Evolutionary conservation across 257 asterid species (phyloP), one percentile per base, ranked within the genome.

Genomic region (Fraxinus excelsior): DNA sequence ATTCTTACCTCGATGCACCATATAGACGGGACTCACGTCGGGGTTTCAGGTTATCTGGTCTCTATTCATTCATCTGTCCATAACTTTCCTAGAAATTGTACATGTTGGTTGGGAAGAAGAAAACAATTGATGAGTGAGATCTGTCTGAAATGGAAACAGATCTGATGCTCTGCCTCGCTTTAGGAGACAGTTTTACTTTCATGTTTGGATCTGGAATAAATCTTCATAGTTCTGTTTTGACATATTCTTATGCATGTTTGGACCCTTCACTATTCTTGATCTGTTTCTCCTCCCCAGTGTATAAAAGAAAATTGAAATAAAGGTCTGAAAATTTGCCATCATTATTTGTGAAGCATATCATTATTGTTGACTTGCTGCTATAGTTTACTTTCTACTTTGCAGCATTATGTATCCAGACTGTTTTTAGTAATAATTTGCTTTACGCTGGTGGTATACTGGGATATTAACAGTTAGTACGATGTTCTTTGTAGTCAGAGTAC

Each of bases 31-130:
- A 95, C 77, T 70, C 94, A 71, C 89, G 93, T 46, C 87, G 89
- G 92, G 96, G 96, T 76, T 93, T 84, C 99, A 95, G 99, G 99
- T 95, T 90, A 79, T 87, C 79, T 85, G 88, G 93, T 83, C 85
- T 85, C 37, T 74, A 80, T 86, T 82, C 71, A 82, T 87, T 86
- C 82, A 67, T 76, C 32, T 80, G 81, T 76, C 85, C 82, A 73
- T 80, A 82, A 42, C 49, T 78, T 82, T 88, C 82, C 73, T 86
- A 80, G 82, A 60, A 80, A 78, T 74, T 83, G 10, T 66, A 29
- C 78, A 19, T 81, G 80, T 82, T 88, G 88, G 77, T 72, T 70
- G 85, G 85, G 83, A 74, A 71, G 84, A 70, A 81, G 80, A 81
- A 13, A 71, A 82, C 74, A 42, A 68, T 80, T 51, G 84, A 81